phyloP scores from a whole-genome alignment of 2,329 filamentous ascomycete species.

The Verticillium klebahnii region DNA sequence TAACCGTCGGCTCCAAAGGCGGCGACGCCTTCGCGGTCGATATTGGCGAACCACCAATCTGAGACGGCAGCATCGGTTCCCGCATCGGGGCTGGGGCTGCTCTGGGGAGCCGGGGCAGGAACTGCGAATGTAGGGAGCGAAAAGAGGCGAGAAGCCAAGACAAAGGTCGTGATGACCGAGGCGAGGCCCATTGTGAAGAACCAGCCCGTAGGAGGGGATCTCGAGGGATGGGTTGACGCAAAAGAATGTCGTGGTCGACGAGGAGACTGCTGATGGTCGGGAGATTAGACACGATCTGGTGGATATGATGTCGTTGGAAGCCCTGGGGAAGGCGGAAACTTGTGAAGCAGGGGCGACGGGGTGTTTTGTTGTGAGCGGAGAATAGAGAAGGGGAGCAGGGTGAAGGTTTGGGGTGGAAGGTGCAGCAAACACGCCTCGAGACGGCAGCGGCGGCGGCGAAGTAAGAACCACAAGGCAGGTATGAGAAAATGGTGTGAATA shows the following conservation, averaged over 20 bases:
- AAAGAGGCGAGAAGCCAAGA: slow-evolving; percentile 39
- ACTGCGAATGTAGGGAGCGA: slow-evolving; percentile 18
- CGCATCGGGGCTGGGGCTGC: slow-evolving; percentile 11
- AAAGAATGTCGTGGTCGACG: background rate
- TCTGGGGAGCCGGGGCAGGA: slow-evolving; percentile 24
- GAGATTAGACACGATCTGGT: background rate
- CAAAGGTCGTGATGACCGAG: slow-evolving; percentile 33
- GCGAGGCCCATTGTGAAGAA: slow-evolving; percentile 39
- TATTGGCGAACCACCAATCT: slow-evolving; percentile 67
- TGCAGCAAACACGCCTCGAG: background rate
- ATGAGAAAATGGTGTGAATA: background rate
- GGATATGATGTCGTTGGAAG: background rate
- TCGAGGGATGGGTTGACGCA: slow-evolving; percentile 4
- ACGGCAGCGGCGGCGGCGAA: background rate
- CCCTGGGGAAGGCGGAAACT: background rate
- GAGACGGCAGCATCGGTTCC: slow-evolving; percentile 23
- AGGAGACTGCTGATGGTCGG: background rate
- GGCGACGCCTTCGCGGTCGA: slow-evolving; percentile 64
- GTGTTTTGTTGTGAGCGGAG: slow-evolving; percentile 1
- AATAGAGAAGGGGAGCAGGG: background rate
- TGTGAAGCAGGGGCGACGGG: background rate
- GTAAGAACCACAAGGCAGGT: background rate
- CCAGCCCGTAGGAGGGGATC: slow-evolving; percentile 22
- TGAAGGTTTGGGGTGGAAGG: background rate
- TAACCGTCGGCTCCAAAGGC: slow-evolving; percentile 59